Evolutionary conservation across 805 yeast species (phyloP), one percentile per base, ranked within the genome.

Genomic region (Metschnikowia colocasiae): DNA sequence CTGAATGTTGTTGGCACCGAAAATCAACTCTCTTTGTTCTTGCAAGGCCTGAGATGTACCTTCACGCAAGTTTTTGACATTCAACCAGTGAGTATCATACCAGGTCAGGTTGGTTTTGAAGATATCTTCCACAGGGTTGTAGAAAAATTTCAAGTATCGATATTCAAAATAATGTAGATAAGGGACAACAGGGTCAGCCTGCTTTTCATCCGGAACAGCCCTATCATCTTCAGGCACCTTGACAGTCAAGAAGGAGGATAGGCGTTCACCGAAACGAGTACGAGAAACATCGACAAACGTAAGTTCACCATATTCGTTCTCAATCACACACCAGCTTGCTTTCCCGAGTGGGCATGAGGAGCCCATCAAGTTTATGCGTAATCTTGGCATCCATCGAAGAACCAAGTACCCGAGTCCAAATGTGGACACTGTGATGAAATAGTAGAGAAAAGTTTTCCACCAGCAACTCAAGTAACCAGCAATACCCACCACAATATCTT

Each of bases 291-390:
- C 63, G 3, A 80, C 75, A 16, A 84, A 76, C 31, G 78, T 74
- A 51, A 94, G 74, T 57, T 89, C 96, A 16, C 97, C 98, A 73
- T 81, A 85, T 62, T 91, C 97, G 56, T 89, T 95, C 67, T 94
- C 99, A 20, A 94, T 76, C 15, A 90, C 95, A 13, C 91, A 85
- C 94, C 97, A 88, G 58, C 90, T 95, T 27, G 97, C 85, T 51
- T 78, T 76, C 1, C 89, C 97, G 51, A 94, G 69, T 0, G 95
- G 85, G 3, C 79, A 74, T 25, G 74, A 71, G 16, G 67, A 65
- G 5, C 96, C 97, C 72, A 78, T 75, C 52, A 87, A 65, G 46
- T 74, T 74, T 43, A 94, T 79, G 52, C 87, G 74, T 61, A 81
- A 81, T 39, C 82, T 73, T 0, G 98, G 98, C 39, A 88, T 61